Base-by-base conservation (phyloP, 2,329 filamentous ascomycete species). In the Sporothrix schenckii region DNA sequence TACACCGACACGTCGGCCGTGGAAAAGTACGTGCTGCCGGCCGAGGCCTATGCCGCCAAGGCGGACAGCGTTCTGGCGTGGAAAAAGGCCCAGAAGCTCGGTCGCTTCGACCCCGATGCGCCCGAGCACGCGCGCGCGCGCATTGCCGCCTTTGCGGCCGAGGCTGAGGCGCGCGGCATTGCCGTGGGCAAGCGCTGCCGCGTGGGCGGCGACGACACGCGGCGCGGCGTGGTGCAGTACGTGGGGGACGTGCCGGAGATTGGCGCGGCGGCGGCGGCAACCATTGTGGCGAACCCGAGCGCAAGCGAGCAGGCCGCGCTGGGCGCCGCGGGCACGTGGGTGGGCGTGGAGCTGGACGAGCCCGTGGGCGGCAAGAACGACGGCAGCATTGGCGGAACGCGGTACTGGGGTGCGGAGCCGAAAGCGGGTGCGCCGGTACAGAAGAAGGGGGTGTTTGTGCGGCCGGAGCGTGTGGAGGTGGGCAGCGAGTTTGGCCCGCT, bases 61-160 rank as follows among this genome's bases (percentile, higher is more conserved):
- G 84, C 89, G 56, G 92, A 97, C 80, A 94, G 91, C 3, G 95
- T 99, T 16, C 87, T 97, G 30, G 92, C 94, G 6, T 98, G 93
- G 93, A 99, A 99, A 82, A 94, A 92, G 82, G 84, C 89, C n/a
- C 90, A 97, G 80, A 94, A 96, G 79, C 87, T 98, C n/a, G 95
- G 95, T 66, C 92, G 95, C 49, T 99, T 99, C 81, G 93, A 98
- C 78, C 95, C 95, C 14, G 85, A 90, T 75, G 92, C 93, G 9
- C 89, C 91, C 21, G 88, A 85, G 72, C 87, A 91, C 27, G 90
- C 93, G 78, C 85, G 92, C 77, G 87, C 92, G 73, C 92, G 92
- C 78, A 83, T 91, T 70, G 85, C 87, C 19, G 89, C 89, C 52
- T 85, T 90, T 54, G 85, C 89, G 74, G 86, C 87, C 70, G 92